phyloP scores from a whole-genome alignment of 805 yeast genomes.

The Wickerhamomyces chaumierensis region DNA sequence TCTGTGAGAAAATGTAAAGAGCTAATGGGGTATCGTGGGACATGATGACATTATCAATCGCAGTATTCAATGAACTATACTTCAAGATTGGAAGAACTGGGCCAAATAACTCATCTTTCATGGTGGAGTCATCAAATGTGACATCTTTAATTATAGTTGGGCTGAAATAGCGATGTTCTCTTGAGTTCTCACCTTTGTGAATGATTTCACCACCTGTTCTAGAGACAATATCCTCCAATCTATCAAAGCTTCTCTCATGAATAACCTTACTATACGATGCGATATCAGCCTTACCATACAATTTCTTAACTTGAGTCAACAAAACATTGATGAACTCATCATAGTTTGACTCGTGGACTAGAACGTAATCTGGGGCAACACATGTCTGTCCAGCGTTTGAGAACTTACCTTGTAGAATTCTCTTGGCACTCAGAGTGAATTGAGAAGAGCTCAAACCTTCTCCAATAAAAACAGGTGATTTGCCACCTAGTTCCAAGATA shows the following conservation, averaged over 20 bases:
- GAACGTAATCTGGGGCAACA: slow-evolving; percentile 75
- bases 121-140: slow-evolving; percentile 52
- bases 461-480: slow-evolving; percentile 73
- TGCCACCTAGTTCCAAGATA: slow-evolving; percentile 83
- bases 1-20: slow-evolving; percentile 50
- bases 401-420: slow-evolving; percentile 72
- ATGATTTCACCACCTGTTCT: slow-evolving; percentile 34
- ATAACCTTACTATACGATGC: slow-evolving; percentile 44
- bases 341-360: slow-evolving; percentile 52
- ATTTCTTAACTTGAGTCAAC: slow-evolving; percentile 28
- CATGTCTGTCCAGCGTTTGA: slow-evolving; percentile 86
- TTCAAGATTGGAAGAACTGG: slow-evolving; percentile 72
- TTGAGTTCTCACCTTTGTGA: slow-evolving; percentile 25
- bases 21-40: slow-evolving; percentile 75
- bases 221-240: slow-evolving; percentile 32
- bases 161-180: slow-evolving; percentile 37
- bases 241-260: slow-evolving; percentile 39
- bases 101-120: slow-evolving; percentile 74
- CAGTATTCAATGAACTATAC: slow-evolving; percentile 33
- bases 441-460: slow-evolving; percentile 28
- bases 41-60: slow-evolving; percentile 30
- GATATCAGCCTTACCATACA: slow-evolving; percentile 30
- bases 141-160: slow-evolving; percentile 70
- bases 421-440: slow-evolving; percentile 36
- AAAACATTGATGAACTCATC: slow-evolving; percentile 35